Conservation (phyloP, 2,329 filamentous ascomycete genomes). For the Massarina eburnea region DNA sequence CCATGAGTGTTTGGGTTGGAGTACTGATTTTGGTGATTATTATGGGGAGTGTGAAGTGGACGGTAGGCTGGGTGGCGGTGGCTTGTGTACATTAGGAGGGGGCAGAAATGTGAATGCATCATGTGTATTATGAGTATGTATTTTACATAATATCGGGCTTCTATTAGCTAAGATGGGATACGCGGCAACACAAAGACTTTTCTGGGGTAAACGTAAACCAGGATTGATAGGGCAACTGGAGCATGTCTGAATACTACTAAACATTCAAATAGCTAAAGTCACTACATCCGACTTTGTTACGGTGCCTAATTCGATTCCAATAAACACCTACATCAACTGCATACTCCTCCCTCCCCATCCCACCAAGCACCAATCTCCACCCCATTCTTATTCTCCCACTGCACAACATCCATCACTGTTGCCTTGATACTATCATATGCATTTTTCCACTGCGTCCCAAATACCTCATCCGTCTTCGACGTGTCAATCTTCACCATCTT, state of each 20-base stretch:
- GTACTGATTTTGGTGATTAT: constrained; percentile 65
- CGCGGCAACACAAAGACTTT: too few relatives aligned
- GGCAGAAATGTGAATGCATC: neutral
- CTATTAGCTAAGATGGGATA: too few relatives aligned
- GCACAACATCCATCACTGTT: constrained; percentile 14
- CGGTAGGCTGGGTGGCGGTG: constrained; percentile 44
- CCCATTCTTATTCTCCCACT: constrained; percentile 8
- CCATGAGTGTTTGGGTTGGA: constrained; percentile 60
- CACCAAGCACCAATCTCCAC: neutral
- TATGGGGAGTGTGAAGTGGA: constrained; percentile 78
- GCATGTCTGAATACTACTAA: too few relatives aligned
- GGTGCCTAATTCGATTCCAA: too few relatives aligned
- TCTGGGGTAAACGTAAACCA: too few relatives aligned
- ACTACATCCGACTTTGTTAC: too few relatives aligned
- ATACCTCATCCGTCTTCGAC: constrained; percentile 13
- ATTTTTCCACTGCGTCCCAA: constrained; percentile 19
- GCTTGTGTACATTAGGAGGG: constrained; percentile 31
- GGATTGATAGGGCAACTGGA: too few relatives aligned
- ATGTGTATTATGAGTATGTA: neutral
- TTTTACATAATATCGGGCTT: neutral
- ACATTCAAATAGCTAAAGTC: too few relatives aligned
- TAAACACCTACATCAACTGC: too few relatives aligned
- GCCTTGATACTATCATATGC: constrained; percentile 12
- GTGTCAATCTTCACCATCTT: constrained; percentile 12
- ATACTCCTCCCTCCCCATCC: too few relatives aligned